phyloP scores from a whole-genome alignment of 768 basidiomycete genomes.

The Hypholoma fasciculare region DNA sequence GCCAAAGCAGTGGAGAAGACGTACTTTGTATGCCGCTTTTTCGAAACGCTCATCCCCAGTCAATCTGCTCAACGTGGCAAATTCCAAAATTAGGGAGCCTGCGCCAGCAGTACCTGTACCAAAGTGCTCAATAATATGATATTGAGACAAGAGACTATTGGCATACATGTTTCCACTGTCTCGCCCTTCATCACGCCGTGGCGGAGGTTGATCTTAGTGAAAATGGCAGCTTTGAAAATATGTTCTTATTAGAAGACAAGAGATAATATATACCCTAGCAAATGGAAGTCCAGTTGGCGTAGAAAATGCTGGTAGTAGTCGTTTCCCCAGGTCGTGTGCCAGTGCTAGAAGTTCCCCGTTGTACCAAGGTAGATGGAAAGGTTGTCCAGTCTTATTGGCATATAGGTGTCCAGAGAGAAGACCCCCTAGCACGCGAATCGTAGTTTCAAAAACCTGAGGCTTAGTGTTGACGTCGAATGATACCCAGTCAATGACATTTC shows the following conservation, averaged over 20 bases:
- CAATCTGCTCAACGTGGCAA: slow-evolving; percentile 88
- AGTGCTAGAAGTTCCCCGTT: slow-evolving; percentile 73
- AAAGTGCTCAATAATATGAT: background rate
- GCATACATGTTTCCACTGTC: slow-evolving; percentile 82
- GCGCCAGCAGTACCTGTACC: slow-evolving; percentile 84
- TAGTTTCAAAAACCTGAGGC: slow-evolving; percentile 98
- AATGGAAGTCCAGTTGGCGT: slow-evolving; percentile 92
- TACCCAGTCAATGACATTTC: slow-evolving; percentile 77
- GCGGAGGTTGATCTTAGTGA: slow-evolving; percentile 73
- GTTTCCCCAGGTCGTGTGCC: slow-evolving; percentile 84
- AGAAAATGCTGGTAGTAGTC: slow-evolving; percentile 88
- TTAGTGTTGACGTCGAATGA: slow-evolving; percentile 92
- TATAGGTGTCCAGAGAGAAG: slow-evolving; percentile 84
- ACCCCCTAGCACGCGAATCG: slow-evolving; percentile 91
- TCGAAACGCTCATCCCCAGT: slow-evolving; percentile 92
- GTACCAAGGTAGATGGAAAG: slow-evolving; percentile 85
- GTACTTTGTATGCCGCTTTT: slow-evolving; percentile 72
- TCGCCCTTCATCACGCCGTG: slow-evolving; percentile 78
- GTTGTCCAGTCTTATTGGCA: slow-evolving; percentile 63
- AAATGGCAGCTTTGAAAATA: slow-evolving; percentile 5
- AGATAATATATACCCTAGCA: slow-evolving; percentile 62
- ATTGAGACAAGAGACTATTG: background rate
- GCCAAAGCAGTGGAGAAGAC: background rate
- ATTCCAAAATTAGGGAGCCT: slow-evolving; percentile 91
- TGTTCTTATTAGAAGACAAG: background rate